A percentile compares a stretch with the other conserved stretches of the same genome.
phyloP scores from a whole-genome alignment of 176 grass and related monocot genomes.

The Triticum turgidum region DNA sequence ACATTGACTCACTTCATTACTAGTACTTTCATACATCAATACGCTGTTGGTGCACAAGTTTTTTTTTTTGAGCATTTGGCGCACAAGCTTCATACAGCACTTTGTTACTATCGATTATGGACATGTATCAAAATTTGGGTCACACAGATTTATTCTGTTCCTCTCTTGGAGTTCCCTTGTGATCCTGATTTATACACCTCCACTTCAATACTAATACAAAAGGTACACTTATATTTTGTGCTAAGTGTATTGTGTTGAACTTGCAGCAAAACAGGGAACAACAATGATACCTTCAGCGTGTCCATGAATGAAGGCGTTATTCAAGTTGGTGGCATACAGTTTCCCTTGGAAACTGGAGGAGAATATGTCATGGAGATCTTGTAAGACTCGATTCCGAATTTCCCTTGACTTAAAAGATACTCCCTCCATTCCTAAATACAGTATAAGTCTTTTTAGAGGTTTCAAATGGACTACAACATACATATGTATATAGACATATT shows the following conservation, averaged over 20 bases:
- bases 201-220: neutral
- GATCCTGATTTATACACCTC: neutral
- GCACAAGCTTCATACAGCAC: neutral
- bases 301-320: slow-evolving; percentile 55
- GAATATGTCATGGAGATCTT: slow-evolving; percentile 66
- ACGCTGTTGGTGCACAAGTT: neutral
- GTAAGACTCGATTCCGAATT: slow-evolving; percentile 38
- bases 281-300: slow-evolving; percentile 36
- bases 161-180: neutral
- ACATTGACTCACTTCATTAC: neutral
- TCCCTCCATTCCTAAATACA: too few relatives aligned
- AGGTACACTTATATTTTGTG: neutral
- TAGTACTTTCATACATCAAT: neutral
- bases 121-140: neutral
- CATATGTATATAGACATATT: too few relatives aligned
- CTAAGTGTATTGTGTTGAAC: neutral
- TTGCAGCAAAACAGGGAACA: slow-evolving; percentile 53
- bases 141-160: neutral
- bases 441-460: too few relatives aligned
- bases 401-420: neutral
- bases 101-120: neutral
- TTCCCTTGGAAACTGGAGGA: slow-evolving; percentile 51
- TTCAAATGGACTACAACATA: too few relatives aligned
- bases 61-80: too few relatives aligned
- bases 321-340: slow-evolving; percentile 54